Evolutionary conservation across 202 grass and related monocot genomes (phyloP).

Genomic region (Digitaria exilis): DNA sequence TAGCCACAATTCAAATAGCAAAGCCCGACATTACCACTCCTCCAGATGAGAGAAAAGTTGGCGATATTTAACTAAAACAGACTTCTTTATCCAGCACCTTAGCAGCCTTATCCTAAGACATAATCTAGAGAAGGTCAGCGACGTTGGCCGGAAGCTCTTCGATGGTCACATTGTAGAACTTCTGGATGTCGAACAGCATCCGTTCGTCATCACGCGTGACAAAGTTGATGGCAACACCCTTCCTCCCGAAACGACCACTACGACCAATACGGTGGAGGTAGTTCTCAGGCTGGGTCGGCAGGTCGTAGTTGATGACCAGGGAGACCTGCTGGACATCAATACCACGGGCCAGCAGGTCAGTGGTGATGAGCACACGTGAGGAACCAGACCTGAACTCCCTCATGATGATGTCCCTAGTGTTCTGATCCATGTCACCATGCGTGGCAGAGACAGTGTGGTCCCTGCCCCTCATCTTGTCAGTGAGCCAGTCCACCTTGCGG

Average conservation of each 20-base stretch:
- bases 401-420: constrained; percentile 80
- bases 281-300: constrained; percentile 79
- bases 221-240: constrained; percentile 77
- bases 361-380: constrained; percentile 72
- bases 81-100: constrained; percentile 43
- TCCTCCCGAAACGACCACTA: constrained; percentile 74
- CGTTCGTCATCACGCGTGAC: constrained; percentile 64
- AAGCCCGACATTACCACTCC: constrained; percentile 43
- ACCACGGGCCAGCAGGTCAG: constrained; percentile 64
- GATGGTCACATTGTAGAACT: constrained; percentile 63
- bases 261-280: constrained; percentile 70
- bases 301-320: constrained; percentile 86
- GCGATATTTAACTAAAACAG: constrained; percentile 45
- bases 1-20: constrained; percentile 48
- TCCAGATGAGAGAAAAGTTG: constrained; percentile 46
- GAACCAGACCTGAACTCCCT: constrained; percentile 71
- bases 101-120: constrained; percentile 39
- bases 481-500: constrained; percentile 81
- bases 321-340: constrained; percentile 79
- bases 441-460: constrained; percentile 70
- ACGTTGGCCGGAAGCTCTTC: constrained; percentile 71
- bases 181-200: constrained; percentile 71
- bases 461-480: constrained; percentile 67
- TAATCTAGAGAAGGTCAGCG: constrained; percentile 68
- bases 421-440: constrained; percentile 68